Evolutionary conservation across 2,329 filamentous ascomycete species (phyloP), one percentile per base, ranked within the genome.

Genomic region (Aureobasidium uvarum): DNA sequence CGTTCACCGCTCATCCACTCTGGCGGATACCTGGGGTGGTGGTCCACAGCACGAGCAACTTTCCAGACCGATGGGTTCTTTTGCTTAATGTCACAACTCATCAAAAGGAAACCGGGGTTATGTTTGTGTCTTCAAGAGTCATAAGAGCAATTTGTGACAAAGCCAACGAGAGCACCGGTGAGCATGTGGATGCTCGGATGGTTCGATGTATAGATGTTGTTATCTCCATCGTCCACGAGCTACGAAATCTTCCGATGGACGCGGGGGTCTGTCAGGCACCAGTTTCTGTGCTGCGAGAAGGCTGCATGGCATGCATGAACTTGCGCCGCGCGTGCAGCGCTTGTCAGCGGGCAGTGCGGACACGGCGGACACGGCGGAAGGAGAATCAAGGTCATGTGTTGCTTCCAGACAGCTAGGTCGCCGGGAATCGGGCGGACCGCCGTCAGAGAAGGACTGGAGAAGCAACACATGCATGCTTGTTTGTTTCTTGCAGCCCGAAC

Each of bases 161-260:
- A 23, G 10, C 8, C n/a, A 20, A 11, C 14, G 20, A 46, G 10
- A 25, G 10, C 7, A 45, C 11, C n/a, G 18, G n/a, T 11, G n/a
- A 45, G 43, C 43, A 46, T 46, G 20, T 25, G 20, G 4, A 11
- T 14, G 48, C 6, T 18, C 28, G 48, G 6, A 33, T 51, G 48
- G 48, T 36, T 43, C 41, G 41, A 18, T 43, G 41, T 43, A 20
- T 1, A 41, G 18, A 23, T 23, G 10, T 5, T 13, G 8, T 43
- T 46, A 14, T 46, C 20, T 46, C 43, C 41, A 23, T 11, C 16
- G 18, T 10, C 8, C 11, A 41, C 14, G 16, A 6, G 38, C 38
- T 41, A 25, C 56, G 41, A 60, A 38, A 60, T 60, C 56, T 41
- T 60, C 56, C 56, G 56, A 59, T 25, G 54, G 3, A 16, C 39